phyloP scores from a whole-genome alignment of 768 basidiomycete genomes.

The Mycena albidolilacea region DNA sequence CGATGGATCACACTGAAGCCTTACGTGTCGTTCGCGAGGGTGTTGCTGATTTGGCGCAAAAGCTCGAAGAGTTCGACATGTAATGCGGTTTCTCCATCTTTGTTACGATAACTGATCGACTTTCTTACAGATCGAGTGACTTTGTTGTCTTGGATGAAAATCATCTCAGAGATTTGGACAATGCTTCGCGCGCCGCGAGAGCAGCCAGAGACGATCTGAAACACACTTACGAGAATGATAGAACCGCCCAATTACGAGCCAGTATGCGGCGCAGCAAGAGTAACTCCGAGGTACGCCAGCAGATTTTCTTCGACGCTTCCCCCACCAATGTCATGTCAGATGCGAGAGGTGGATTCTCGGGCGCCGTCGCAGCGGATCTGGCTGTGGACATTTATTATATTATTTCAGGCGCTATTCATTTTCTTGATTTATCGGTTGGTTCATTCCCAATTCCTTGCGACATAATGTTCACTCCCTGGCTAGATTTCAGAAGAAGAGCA shows the following conservation, averaged over 20 bases:
- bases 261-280: conserved; percentile 52
- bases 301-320: background rate
- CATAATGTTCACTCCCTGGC: conserved; percentile 30
- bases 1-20: conserved; percentile 63
- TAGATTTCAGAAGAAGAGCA: conserved; percentile 64
- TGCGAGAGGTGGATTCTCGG: conserved; percentile 8
- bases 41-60: conserved; percentile 69
- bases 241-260: conserved; percentile 55
- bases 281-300: conserved; percentile 54
- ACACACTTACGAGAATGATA: conserved; percentile 47
- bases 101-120: conserved; percentile 13
- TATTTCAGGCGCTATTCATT: conserved; percentile 32
- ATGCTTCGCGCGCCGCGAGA: conserved; percentile 67
- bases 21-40: conserved; percentile 71
- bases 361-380: conserved; percentile 27
- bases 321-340: conserved; percentile 2
- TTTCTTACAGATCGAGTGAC: conserved; percentile 54
- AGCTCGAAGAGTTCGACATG: conserved; percentile 73
- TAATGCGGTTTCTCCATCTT: conserved; percentile 47
- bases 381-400: conserved; percentile 36
- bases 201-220: conserved; percentile 62
- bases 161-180: conserved; percentile 66
- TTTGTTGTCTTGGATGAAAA: conserved; percentile 55
- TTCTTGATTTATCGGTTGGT: conserved; percentile 36
- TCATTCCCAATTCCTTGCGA: background rate